phyloP scores from a whole-genome alignment of 495 filamentous ascomycete genomes.

The Hyaloscypha variabilis region DNA sequence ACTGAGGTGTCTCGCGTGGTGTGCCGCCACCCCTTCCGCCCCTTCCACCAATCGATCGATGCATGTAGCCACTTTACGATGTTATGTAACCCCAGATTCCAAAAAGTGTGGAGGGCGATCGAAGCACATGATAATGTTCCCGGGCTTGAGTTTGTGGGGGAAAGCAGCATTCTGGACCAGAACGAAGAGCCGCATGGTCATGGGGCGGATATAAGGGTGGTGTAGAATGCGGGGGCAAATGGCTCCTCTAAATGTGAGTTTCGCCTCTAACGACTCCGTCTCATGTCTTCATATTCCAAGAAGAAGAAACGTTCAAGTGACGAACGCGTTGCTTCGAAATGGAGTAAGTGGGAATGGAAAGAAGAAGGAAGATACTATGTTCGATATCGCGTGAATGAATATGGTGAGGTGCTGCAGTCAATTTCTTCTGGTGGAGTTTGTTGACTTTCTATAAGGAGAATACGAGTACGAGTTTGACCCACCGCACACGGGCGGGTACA shows the following conservation, averaged over 20 bases:
- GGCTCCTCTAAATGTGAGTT: not conserved
- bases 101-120: not conserved
- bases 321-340: not conserved
- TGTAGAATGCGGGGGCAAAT: not conserved
- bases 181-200: not conserved
- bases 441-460: not conserved
- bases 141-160: not conserved
- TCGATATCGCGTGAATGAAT: not conserved
- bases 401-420: not conserved
- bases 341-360: slow-evolving; percentile 9
- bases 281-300: not conserved
- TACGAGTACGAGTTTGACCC: not conserved
- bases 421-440: not conserved
- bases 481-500: not conserved
- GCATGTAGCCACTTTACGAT: not conserved
- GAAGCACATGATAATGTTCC: not conserved
- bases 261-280: not conserved
- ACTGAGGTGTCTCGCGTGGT: not conserved
- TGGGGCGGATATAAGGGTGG: not conserved
- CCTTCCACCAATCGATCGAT: not conserved
- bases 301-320: not conserved
- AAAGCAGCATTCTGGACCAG: not conserved
- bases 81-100: not conserved
- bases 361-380: not conserved
- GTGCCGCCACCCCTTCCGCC: not conserved